Conservation (phyloP, 441 rosid genomes). For the Arabidopsis lyrata region DNA sequence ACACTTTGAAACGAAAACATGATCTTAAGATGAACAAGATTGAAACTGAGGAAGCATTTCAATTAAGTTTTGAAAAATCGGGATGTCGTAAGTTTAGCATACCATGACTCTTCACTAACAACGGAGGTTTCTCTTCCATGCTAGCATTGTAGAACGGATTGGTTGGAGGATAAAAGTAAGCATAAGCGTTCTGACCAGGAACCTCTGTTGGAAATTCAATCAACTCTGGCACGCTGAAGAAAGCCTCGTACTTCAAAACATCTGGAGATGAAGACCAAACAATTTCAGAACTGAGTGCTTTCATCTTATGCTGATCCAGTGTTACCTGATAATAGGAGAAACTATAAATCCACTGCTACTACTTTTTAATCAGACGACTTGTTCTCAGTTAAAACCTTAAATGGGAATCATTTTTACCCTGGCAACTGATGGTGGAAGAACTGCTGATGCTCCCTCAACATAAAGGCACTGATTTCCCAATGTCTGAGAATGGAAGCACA, state of each 20-base stretch:
- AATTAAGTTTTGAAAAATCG: background rate
- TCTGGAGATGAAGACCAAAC: constrained; percentile 89
- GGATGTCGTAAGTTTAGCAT: constrained; percentile 32
- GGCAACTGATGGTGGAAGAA: constrained; percentile 85
- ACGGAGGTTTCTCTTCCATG: constrained; percentile 82
- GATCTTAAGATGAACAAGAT: constrained; percentile 17
- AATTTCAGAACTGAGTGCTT: constrained; percentile 62
- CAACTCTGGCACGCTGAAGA: constrained; percentile 84
- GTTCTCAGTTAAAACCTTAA: constrained; percentile 6
- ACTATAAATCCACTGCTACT: constrained; percentile 21
- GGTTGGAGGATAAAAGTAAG: constrained; percentile 83
- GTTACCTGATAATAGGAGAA: constrained; percentile 59
- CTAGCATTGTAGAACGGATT: constrained; percentile 69
- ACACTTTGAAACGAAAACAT: background rate
- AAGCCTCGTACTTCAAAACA: constrained; percentile 62
- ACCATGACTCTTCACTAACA: constrained; percentile 93
- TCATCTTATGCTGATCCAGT: constrained; percentile 58
- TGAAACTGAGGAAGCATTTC: background rate
- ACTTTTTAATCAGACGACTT: background rate
- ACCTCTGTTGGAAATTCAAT: constrained; percentile 90
- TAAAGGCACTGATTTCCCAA: constrained; percentile 66
- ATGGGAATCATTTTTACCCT: constrained; percentile 53
- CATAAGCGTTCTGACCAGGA: constrained; percentile 87
- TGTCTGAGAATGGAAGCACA: constrained; percentile 55
- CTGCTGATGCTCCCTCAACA: constrained; percentile 84